Evolutionary conservation across 139 green algal genomes (phyloP), one percentile per base, ranked within the genome.

Genomic region (Parachlorella kessleri): DNA sequence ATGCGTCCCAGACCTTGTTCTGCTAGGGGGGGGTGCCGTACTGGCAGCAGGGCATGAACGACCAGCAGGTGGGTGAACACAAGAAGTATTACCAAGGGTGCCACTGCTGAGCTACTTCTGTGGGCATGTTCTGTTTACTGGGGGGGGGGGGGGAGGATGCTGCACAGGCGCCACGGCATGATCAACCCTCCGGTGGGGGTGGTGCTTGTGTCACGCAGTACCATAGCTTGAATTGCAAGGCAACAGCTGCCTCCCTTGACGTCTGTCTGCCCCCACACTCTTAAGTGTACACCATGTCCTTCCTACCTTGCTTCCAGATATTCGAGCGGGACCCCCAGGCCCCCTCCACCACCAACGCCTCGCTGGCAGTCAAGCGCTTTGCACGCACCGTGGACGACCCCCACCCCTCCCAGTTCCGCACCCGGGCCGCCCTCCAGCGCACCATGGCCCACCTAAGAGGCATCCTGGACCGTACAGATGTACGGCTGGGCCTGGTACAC

Each of bases 331-430:
- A 89, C 64, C 83, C 77, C 9, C 24, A 83, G 28, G 79, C 87
- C 69, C 26, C 77, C 40, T 74, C 77, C 24, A 55, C 63, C 1
- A 94, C 92, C 30, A 82, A 33, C 33, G 59, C 86, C 0, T 35
- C 78, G 6, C 84, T 95, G 39, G 89, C 88, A 0, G 90, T 96
- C 26, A 97, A 93, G 64, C 90, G 92, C 38, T 95, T 94, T 79
- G 86, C 90, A 30, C 83, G 94, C 8, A 91, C 84, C 26, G 81
- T 89, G 63, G 87, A 88, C 74, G 89, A 91, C 33, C 78, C 80
- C 33, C 70, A 84, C 76, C 85, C 90, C 9, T 66, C 81, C 48
- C 78, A 88, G n/a, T 88, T 97, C 66, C 87, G 94, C 66, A 97
- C 94, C 8, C 83, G 84, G 30, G 64, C 67, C 28, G 86, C 93